Base-by-base conservation (phyloP, 305 asterid genomes). In the Fraxinus nigra region DNA sequence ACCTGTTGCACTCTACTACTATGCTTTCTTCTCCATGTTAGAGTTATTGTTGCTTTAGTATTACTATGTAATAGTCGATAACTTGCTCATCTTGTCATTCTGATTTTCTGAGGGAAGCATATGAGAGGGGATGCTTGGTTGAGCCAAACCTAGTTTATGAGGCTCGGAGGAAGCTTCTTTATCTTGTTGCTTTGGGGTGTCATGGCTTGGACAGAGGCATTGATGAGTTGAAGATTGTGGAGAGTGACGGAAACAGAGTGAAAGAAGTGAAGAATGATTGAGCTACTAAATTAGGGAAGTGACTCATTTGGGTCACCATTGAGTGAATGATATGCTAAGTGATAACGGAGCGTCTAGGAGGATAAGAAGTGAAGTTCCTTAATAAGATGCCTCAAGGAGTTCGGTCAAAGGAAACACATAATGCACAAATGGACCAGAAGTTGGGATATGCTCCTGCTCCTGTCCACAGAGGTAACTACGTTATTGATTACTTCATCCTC, bases 51-150 rank as follows among this genome's bases (percentile, higher is more conserved):
- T n/a, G 30, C 26, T 61, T 20, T 6, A 18, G 28, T 61, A 61
- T 61, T 61, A 61, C 4, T 18, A 5, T 18, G 70, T 61, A 61
- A 20, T 61, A 61, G 11, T 59, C 18, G 69, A 59, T 11, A 59
- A 59, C 69, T 59, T 16, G 69, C 24, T 59, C 11, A 7, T 59
- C 69, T 22, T 18, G 9, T 18, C 28, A 20, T 18, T 7, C 11
- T n/a, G 28, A 20, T 11, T 95, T 95, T 83, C 73, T 95, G 83
- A 92, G 98, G 85, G 99, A 95, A 86, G 95, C 95, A 3, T 95
- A 95, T 73, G 95, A 86, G 86, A 93, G 94, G 79, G 99, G 99
- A 34, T 88, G 96, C 87, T 87, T 95, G 89, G 89, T 92, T 78
- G 93, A 93, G 85, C 86, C 94, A 0, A 91, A 92, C 80, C 93